These are phyloP conservation scores for Leersia perrieri DNA, from an alignment of 176 grass and related monocot genomes.

Conservation along the genomic window DNA sequence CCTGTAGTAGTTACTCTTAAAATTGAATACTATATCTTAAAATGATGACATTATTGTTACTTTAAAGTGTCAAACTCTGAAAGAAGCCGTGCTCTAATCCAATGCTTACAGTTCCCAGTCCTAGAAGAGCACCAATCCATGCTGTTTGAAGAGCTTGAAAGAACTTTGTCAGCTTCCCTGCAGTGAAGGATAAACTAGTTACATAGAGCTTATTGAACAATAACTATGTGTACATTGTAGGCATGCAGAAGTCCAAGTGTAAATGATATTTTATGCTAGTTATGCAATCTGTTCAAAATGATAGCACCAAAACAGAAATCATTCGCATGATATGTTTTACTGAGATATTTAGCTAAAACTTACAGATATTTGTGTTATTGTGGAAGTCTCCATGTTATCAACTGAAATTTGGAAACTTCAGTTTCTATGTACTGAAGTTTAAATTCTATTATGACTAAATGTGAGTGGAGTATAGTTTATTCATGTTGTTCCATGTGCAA, in stretches of 20 bases:
- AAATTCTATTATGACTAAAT: neutral
- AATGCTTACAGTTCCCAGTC: constrained; percentile 57
- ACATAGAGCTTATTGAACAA: constrained; percentile 25
- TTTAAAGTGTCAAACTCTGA: constrained; percentile 71
- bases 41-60: constrained; percentile 23
- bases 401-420: constrained; percentile 6
- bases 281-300: constrained; percentile 7
- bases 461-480: neutral
- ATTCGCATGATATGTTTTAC: neutral
- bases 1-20: constrained; percentile 34
- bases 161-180: constrained; percentile 57
- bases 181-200: constrained; percentile 43
- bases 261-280: neutral
- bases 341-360: neutral
- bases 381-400: neutral
- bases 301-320: neutral
- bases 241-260: neutral
- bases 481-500: neutral
- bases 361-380: neutral
- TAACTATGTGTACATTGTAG: neutral
- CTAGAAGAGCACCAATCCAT: constrained; percentile 58
- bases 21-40: constrained; percentile 18
- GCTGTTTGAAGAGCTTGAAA: constrained; percentile 47
- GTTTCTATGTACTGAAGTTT: constrained; percentile 7
- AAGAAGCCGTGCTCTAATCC: constrained; percentile 77